Evolutionary conservation across 192 early-diverging fungal species (phyloP).

Genomic region (Cladochytrium replicatum): DNA sequence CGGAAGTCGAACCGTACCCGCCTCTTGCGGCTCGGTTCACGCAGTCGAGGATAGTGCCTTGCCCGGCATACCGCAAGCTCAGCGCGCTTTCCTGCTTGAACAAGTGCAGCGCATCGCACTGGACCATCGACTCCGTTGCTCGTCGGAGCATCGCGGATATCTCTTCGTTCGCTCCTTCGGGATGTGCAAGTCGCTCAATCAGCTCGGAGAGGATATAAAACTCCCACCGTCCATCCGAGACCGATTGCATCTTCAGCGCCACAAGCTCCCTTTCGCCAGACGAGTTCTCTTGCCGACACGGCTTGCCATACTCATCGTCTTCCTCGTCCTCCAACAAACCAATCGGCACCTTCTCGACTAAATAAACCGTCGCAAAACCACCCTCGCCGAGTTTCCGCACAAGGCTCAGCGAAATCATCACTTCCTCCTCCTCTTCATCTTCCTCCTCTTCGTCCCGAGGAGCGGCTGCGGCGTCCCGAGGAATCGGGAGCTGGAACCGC

Average conservation of each 20-base stretch:
- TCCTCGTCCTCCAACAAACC: not conserved
- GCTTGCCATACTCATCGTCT: slow-evolving; percentile 1
- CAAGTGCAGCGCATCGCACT: slow-evolving; percentile 19
- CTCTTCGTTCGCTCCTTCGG: not conserved
- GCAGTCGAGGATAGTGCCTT: slow-evolving; percentile 25
- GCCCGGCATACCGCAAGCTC: slow-evolving; percentile 6
- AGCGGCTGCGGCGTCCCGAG: no score
- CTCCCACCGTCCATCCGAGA: slow-evolving; percentile 24
- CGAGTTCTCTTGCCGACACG: not conserved
- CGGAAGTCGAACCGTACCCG: slow-evolving; percentile 13
- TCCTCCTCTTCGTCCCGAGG: slow-evolving; percentile 7
- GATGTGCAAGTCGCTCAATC: slow-evolving; percentile 12
- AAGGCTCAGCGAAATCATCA: slow-evolving; percentile 7
- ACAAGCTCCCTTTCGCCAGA: slow-evolving; percentile 6
- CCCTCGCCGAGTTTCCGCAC: slow-evolving; percentile 25
- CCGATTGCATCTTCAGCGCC: slow-evolving; percentile 19
- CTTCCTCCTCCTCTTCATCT: slow-evolving; percentile 6
- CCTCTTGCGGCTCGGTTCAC: slow-evolving; percentile 18
- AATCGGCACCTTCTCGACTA: slow-evolving; percentile 6
- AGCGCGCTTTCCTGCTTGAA: slow-evolving; percentile 27
- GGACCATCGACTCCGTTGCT: slow-evolving; percentile 10
- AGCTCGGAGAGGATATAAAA: slow-evolving; percentile 18
- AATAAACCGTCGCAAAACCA: slow-evolving; percentile 25
- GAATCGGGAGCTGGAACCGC: no score
- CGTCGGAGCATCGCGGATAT: not conserved